Conservation (phyloP, 1,284 basidiomycete genomes). For the Puccinia polysora region DNA sequence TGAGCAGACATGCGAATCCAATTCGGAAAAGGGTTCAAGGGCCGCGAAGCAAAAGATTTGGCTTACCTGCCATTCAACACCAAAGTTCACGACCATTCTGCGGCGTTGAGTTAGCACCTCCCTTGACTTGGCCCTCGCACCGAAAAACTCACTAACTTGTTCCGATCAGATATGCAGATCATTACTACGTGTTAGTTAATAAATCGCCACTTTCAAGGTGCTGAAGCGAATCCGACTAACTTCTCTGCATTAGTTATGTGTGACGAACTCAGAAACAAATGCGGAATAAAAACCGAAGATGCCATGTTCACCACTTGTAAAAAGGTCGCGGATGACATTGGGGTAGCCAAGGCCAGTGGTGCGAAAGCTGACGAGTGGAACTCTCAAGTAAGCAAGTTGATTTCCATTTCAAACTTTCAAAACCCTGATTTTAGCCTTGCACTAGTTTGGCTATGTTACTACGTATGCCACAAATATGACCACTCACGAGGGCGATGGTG, state of each 20-base stretch:
- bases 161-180: background rate
- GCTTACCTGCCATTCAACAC: constrained; percentile 11
- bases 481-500: no score
- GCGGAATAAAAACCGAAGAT: background rate
- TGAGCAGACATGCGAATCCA: constrained; percentile 29
- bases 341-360: background rate
- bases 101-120: no score
- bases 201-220: no score
- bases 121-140: no score
- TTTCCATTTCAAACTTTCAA: background rate
- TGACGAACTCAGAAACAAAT: background rate
- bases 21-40: constrained; percentile 19
- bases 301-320: background rate
- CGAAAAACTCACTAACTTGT: no score
- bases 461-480: no score
- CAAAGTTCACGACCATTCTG: background rate
- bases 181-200: background rate
- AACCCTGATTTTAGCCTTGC: background rate
- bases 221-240: no score
- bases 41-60: constrained; percentile 1
- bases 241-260: no score
- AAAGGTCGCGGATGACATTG: background rate
- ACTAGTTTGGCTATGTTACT: background rate
- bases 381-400: background rate
- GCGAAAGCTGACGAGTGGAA: background rate